Percentiles rank a stretch among this genome's conserved stretches.
Evolutionary conservation across 495 filamentous ascomycete genomes (phyloP).

Genomic region (Parathielavia appendiculata): DNA sequence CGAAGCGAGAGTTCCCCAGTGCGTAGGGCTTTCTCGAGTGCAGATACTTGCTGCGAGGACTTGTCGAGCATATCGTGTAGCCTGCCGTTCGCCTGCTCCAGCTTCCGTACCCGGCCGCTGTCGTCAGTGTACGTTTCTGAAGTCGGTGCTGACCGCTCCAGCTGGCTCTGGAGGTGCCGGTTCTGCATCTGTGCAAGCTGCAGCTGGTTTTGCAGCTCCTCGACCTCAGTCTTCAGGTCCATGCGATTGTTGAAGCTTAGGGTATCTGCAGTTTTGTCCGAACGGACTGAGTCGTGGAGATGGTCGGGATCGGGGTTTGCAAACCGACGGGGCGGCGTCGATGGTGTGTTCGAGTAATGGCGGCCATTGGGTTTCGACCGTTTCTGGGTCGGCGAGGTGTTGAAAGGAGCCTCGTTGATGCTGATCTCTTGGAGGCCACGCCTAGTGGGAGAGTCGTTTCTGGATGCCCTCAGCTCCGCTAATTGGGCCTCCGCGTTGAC

Average conservation of each 20-base stretch:
- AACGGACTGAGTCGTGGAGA: constrained; percentile 70
- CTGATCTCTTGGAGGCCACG: constrained; percentile 77
- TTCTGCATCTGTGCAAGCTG: constrained; percentile 96
- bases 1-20: constrained; percentile 86
- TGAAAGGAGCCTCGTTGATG: constrained; percentile 70
- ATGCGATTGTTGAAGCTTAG: constrained; percentile 82
- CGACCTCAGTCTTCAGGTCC: constrained; percentile 86
- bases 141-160: constrained; percentile 58
- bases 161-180: constrained; percentile 83
- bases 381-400: constrained; percentile 70
- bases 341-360: constrained; percentile 60
- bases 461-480: constrained; percentile 70
- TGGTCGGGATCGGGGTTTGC: constrained; percentile 59
- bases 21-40: constrained; percentile 78
- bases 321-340: constrained; percentile 69
- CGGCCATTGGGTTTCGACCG: constrained; percentile 69
- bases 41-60: constrained; percentile 87
- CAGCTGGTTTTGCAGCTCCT: constrained; percentile 90
- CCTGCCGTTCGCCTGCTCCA: constrained; percentile 87
- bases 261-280: constrained; percentile 85
- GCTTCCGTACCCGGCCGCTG: constrained; percentile 81
- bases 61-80: constrained; percentile 95
- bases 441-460: constrained; percentile 66
- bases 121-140: constrained; percentile 63
- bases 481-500: constrained; percentile 79